Percentiles rank a stretch among this genome's conserved stretches.
Conservation (phyloP, 148 eudicot genomes). For the Camellia granthamiana region DNA sequence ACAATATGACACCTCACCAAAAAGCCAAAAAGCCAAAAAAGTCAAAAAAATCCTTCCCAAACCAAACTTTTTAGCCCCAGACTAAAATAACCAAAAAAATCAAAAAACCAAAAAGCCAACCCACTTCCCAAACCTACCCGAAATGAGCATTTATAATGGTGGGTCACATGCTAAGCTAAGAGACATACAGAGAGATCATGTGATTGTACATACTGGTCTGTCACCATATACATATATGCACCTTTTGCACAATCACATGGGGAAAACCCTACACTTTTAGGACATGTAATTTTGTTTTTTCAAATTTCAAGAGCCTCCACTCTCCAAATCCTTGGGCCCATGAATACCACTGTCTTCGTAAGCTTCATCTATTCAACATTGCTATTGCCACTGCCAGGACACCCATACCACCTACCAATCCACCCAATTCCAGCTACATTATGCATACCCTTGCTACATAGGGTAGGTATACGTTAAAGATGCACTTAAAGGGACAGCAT, state of each 20-base stretch:
- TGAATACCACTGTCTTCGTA: too few species aligned
- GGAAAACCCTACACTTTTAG: neutral
- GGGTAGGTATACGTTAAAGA: neutral
- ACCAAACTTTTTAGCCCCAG: too few species aligned
- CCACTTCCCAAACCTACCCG: too few species aligned
- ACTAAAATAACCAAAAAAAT: too few species aligned
- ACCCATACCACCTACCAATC: neutral
- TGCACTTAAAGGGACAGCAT: too few species aligned
- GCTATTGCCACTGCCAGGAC: neutral
- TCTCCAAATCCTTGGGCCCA: neutral
- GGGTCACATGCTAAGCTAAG: neutral
- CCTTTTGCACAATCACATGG: neutral
- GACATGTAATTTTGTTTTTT: neutral
- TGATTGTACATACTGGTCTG: too few species aligned
- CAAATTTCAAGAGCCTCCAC: neutral
- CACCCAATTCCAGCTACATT: neutral
- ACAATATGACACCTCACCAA: too few species aligned
- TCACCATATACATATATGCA: too few species aligned
- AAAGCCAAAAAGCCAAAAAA: too few species aligned
- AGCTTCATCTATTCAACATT: neutral
- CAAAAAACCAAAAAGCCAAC: too few species aligned
- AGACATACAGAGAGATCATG: too few species aligned
- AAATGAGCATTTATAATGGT: neutral
- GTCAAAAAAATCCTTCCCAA: too few species aligned
- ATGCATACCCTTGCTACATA: neutral